phyloP scores from a whole-genome alignment of 2,329 filamentous ascomycete species.

The Ophiosphaerella narmari region DNA sequence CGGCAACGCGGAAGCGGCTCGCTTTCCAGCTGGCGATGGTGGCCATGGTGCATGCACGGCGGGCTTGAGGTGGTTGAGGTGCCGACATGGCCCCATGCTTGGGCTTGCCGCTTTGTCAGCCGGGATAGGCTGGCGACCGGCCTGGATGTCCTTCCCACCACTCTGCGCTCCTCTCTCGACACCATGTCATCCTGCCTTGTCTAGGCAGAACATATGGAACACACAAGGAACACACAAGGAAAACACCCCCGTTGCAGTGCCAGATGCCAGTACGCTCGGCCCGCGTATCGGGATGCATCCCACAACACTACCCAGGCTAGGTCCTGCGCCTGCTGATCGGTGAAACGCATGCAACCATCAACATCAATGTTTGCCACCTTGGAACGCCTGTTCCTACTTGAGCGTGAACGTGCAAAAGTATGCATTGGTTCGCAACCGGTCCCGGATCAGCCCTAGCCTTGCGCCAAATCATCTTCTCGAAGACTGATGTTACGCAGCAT shows the following conservation, averaged over 20 bases:
- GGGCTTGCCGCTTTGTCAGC: too few species aligned
- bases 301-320: not conserved
- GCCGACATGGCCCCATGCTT: not conserved
- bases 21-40: constrained; percentile 7
- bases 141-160: too few species aligned
- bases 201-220: too few species aligned
- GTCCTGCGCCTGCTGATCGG: not conserved
- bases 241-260: too few species aligned
- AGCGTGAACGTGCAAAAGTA: not conserved
- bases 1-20: constrained; percentile 19
- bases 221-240: too few species aligned
- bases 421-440: not conserved
- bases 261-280: not conserved
- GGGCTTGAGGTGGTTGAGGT: not conserved
- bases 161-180: too few species aligned
- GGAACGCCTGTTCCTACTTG: not conserved
- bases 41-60: constrained; percentile 6
- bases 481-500: not conserved
- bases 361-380: not conserved
- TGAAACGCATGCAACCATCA: not conserved
- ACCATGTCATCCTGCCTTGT: too few species aligned
- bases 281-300: not conserved
- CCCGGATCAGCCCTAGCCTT: not conserved
- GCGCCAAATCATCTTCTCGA: not conserved
- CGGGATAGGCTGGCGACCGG: too few species aligned